phyloP scores from a whole-genome alignment of 768 basidiomycete species.

The Gymnopilus dilepis region DNA sequence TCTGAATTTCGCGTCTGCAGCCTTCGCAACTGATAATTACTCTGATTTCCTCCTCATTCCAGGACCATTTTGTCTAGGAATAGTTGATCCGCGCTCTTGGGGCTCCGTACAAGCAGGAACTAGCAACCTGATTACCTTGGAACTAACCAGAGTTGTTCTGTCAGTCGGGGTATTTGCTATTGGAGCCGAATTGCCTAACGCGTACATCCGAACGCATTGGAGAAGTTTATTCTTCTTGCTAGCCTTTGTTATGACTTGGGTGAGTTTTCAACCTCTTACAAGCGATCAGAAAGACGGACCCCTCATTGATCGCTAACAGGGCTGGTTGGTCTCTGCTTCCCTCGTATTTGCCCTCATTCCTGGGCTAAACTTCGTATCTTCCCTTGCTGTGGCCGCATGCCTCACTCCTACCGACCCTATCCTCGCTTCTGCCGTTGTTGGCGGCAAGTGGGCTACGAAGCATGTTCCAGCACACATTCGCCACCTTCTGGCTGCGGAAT shows the following conservation, averaged over 20 bases:
- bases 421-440: conserved; percentile 88
- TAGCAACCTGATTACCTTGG: conserved; percentile 83
- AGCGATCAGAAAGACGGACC: too few species aligned
- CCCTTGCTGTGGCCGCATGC: conserved; percentile 89
- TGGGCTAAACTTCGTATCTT: conserved; percentile 85
- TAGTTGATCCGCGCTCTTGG: conserved; percentile 87
- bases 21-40: conserved; percentile 2
- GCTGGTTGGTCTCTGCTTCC: conserved; percentile 93
- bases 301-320: too few species aligned
- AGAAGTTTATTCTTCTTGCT: conserved; percentile 85
- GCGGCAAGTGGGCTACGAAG: conserved; percentile 97
- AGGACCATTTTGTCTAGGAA: conserved; percentile 83
- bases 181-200: conserved; percentile 96
- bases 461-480: conserved; percentile 89
- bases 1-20: conserved; percentile 1
- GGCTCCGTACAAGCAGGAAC: conserved; percentile 34
- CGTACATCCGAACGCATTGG: conserved; percentile 95
- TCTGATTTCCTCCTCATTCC: conserved; percentile 10
- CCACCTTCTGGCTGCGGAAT: conserved; percentile 72
- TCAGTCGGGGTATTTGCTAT: conserved; percentile 98
- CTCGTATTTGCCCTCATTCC: conserved; percentile 94
- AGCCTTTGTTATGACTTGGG: conserved; percentile 84
- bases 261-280: conserved; percentile 40
- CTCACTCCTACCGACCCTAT: conserved; percentile 96
- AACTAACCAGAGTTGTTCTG: conserved; percentile 89